Evolutionary conservation across 768 basidiomycete genomes (phyloP), one percentile per base, ranked within the genome.

Genomic region (Leccinellum albellum): DNA sequence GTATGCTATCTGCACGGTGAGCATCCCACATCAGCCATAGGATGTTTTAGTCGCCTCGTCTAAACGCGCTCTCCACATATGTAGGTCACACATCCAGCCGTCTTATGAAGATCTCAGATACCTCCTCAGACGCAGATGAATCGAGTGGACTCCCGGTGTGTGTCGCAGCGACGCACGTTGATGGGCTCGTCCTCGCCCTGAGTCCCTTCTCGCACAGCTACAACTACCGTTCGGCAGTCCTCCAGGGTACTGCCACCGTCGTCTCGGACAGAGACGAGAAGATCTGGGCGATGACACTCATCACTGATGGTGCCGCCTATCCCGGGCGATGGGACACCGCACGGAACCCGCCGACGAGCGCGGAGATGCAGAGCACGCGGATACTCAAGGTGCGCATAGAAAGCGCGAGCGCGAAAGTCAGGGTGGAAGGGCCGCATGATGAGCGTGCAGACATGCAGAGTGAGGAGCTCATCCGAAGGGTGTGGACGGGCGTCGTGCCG

Each of bases 401-500:
- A 29, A 68, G 57, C 15, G 66, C 64, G 14, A 67, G 66, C 13
- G 66, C 66, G 31, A 67, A 68, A 48, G 32, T 67, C 29, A 55
- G 64, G 42, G 64, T 67, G 0, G 67, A 58, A 3, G 66, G 64
- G 26, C 61, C 66, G 1, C 61, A 67, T 10, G 67, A 69, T 21
- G 64, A 61, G 3, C 61, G 55, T 6, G 51, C 42, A 31, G 64
- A 67, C 26, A 31, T 60, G 8, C 56, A 66, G 37, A 24, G 66
- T 9, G 42, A 48, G n/a, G 64, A 53, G 13, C 48, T 67, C 8
- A 37, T 61, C 31, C 37, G 24, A 29, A 61, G 52, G 28, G 61
- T 66, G 20, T 67, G 66, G 66, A 67, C 66, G 20, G 66, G 66
- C 1, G 66, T 67, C 17, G 24, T 67, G n/a, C 64, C 66, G 37